These are phyloP conservation scores for Pleurotus tuber-regium DNA, from an alignment of 768 basidiomycete genomes.

Conservation along the genomic window DNA sequence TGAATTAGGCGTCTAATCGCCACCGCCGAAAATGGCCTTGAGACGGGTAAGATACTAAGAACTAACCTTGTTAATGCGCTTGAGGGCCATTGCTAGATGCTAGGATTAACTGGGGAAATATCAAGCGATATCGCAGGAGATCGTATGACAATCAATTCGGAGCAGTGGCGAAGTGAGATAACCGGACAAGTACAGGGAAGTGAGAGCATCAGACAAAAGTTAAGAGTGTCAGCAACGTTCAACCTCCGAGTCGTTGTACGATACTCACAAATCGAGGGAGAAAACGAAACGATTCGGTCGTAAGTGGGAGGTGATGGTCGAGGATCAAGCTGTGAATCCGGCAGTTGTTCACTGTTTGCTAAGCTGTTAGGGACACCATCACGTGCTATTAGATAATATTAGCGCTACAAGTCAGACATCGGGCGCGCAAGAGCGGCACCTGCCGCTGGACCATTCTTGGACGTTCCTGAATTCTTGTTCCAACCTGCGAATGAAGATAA, in stretches of 20 bases:
- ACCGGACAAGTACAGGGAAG: background rate
- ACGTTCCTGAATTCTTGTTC: background rate
- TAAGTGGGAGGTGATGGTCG: slow-evolving; percentile 7
- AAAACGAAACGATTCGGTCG: slow-evolving; percentile 1
- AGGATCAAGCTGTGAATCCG: slow-evolving; percentile 12
- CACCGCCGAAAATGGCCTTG: background rate
- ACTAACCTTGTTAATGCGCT: slow-evolving; percentile 98
- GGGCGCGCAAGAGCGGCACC: background rate
- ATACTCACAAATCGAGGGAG: slow-evolving; percentile 5
- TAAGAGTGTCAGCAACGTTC: background rate
- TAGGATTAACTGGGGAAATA: background rate
- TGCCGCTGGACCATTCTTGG: background rate
- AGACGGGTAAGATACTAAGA: slow-evolving; percentile 8
- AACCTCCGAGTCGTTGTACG: background rate
- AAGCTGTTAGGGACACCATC: background rate
- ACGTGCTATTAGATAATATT: slow-evolving; percentile 1
- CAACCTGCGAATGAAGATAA: no score
- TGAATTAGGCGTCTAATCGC: slow-evolving; percentile 18
- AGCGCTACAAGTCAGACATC: background rate
- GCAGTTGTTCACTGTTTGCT: no score
- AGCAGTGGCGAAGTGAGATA: background rate
- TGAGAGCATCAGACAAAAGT: background rate
- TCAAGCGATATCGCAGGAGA: slow-evolving; percentile 8
- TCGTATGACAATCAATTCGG: background rate
- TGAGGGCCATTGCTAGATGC: slow-evolving; percentile 74